phyloP scores from a whole-genome alignment of 2,329 filamentous ascomycete genomes.

The Arthroderma sp. region DNA sequence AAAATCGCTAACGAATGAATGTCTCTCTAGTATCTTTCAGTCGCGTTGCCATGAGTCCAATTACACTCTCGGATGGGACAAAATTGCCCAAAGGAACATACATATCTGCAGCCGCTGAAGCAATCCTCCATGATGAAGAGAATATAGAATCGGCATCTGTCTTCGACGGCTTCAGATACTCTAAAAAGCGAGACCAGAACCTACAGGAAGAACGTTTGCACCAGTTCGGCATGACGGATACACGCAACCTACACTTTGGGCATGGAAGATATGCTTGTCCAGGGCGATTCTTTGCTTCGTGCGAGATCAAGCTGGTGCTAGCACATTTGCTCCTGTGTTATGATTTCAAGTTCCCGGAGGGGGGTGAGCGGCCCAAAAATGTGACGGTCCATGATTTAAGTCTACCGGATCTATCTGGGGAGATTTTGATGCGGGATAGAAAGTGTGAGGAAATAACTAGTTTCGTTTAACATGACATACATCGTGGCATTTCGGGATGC shows the following conservation, averaged over 20 bases:
- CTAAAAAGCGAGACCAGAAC: slow-evolving; percentile 8
- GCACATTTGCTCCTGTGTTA: slow-evolving; percentile 17
- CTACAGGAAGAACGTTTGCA: slow-evolving; percentile 8
- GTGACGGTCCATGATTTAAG: slow-evolving; percentile 15
- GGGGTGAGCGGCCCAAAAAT: slow-evolving; percentile 11
- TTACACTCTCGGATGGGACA: slow-evolving; percentile 15
- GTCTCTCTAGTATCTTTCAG: slow-evolving; percentile 10
- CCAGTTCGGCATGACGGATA: slow-evolving; percentile 13
- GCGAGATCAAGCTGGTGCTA: slow-evolving; percentile 20
- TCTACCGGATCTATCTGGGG: slow-evolving; percentile 10
- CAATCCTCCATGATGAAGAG: slow-evolving; percentile 9
- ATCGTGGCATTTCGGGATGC: too few species aligned
- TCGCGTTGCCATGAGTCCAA: slow-evolving; percentile 8
- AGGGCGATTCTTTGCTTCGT: slow-evolving; percentile 21
- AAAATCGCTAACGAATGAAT: not conserved
- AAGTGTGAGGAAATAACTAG: too few species aligned
- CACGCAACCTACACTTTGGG: slow-evolving; percentile 17
- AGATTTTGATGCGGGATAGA: slow-evolving; percentile 9
- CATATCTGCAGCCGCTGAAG: slow-evolving; percentile 10
- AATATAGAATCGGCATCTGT: slow-evolving; percentile 9
- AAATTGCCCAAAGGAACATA: slow-evolving; percentile 11
- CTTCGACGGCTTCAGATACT: slow-evolving; percentile 17
- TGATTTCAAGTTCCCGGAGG: slow-evolving; percentile 14
- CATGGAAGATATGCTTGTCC: slow-evolving; percentile 22
- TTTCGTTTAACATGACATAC: too few species aligned